These are phyloP conservation scores for Endocalyx cinctus DNA, from an alignment of 2,329 filamentous ascomycete species.

Conservation along the genomic window DNA sequence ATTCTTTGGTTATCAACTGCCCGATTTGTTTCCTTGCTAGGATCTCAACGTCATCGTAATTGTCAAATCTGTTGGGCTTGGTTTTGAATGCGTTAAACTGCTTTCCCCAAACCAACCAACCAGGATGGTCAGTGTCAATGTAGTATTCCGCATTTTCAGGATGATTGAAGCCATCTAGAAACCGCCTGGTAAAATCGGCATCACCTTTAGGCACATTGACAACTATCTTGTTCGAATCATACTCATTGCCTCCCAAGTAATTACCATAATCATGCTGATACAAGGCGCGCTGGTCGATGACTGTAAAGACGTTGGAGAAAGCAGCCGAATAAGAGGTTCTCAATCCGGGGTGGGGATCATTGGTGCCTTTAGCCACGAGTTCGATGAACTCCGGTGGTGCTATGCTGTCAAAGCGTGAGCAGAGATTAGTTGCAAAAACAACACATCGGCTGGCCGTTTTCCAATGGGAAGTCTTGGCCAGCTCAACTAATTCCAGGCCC, in stretches of 20 bases:
- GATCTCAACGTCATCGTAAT: slow-evolving; percentile 77
- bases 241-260: slow-evolving; percentile 76
- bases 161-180: slow-evolving; percentile 71
- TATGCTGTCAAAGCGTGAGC: slow-evolving; percentile 84
- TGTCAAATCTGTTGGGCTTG: slow-evolving; percentile 61
- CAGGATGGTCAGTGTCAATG: slow-evolving; percentile 85
- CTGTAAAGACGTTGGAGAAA: slow-evolving; percentile 71
- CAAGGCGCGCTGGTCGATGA: slow-evolving; percentile 79
- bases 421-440: slow-evolving; percentile 85
- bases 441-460: slow-evolving; percentile 89
- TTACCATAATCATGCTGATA: slow-evolving; percentile 85
- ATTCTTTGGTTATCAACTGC: slow-evolving; percentile 70
- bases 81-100: slow-evolving; percentile 75
- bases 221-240: slow-evolving; percentile 69
- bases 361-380: slow-evolving; percentile 74
- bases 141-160: slow-evolving; percentile 75
- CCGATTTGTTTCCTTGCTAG: slow-evolving; percentile 75
- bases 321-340: slow-evolving; percentile 77
- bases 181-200: slow-evolving; percentile 71
- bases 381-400: slow-evolving; percentile 79
- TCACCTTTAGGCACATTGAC: slow-evolving; percentile 72
- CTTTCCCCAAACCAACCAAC: slow-evolving; percentile 95
- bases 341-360: slow-evolving; percentile 85
- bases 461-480: slow-evolving; percentile 83
- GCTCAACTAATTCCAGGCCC: slow-evolving; percentile 73